Evolutionary conservation across 2,329 filamentous ascomycete genomes (phyloP).

Genomic region (Claviceps africana): DNA sequence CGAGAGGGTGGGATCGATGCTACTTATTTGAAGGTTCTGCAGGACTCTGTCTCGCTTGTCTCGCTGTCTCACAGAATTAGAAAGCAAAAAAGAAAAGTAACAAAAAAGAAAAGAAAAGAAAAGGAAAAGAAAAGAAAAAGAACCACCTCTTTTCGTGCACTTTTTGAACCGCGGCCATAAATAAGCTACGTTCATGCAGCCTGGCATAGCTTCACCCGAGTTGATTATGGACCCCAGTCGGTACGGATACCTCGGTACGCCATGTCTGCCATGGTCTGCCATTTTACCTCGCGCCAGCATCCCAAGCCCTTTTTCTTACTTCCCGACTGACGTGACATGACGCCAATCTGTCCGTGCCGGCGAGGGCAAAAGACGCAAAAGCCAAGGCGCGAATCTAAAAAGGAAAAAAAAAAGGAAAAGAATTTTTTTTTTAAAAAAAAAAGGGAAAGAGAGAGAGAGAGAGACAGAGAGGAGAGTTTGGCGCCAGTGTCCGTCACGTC

Average conservation of each 20-base stretch:
- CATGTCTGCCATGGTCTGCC: not conserved
- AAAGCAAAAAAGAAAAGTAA: too few relatives aligned
- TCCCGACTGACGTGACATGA: not conserved
- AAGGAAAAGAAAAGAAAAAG: too few relatives aligned
- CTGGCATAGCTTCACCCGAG: not conserved
- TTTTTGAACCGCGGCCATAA: not conserved
- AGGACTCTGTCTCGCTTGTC: too few relatives aligned
- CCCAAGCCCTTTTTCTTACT: not conserved
- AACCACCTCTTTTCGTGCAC: not conserved
- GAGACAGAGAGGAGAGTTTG: too few relatives aligned
- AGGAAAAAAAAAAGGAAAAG: not conserved
- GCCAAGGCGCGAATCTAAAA: not conserved
- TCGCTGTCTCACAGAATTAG: too few relatives aligned
- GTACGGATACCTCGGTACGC: not conserved
- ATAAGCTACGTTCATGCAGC: conserved; percentile 4
- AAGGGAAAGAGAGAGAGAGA: too few relatives aligned
- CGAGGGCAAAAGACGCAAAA: not conserved
- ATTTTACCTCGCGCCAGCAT: not conserved
- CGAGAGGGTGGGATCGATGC: conserved; percentile 4
- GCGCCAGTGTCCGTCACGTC: not conserved
- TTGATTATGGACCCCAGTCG: not conserved
- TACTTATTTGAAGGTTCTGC: conserved; percentile 1
- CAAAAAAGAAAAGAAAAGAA: too few relatives aligned
- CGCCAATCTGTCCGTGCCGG: not conserved
- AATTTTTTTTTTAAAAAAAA: too few relatives aligned